Conservation (phyloP, 2,329 filamentous ascomycete species). For the Blumeriella jaapii region DNA sequence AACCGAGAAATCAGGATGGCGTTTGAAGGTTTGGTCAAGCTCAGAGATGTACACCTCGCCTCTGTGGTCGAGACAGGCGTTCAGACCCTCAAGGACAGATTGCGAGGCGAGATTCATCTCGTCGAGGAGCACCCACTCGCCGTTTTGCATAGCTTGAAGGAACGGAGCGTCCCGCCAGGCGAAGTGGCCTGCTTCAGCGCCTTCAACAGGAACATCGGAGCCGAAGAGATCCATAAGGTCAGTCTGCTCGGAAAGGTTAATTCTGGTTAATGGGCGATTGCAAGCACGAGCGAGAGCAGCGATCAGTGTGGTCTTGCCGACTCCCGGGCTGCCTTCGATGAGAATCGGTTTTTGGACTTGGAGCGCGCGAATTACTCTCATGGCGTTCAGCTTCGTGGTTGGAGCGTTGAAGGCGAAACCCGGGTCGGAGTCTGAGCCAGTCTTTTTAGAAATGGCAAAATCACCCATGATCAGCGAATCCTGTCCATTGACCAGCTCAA, state of each 20-base stretch:
- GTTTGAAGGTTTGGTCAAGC: constrained; percentile 83
- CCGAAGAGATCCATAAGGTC: constrained; percentile 97
- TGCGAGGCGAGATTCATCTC: constrained; percentile 99
- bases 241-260: constrained; percentile 96
- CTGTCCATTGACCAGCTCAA: constrained; percentile 44
- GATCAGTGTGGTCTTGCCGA: constrained; percentile 92
- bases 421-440: constrained; percentile 38
- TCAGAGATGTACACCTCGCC: constrained; percentile 94
- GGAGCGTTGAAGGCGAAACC: constrained; percentile 76
- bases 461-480: constrained; percentile 55
- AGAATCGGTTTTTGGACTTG: constrained; percentile 85
- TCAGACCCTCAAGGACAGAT: constrained; percentile 89
- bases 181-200: constrained; percentile 81
- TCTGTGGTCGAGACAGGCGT: constrained; percentile 91
- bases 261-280: constrained; percentile 74
- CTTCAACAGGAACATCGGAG: constrained; percentile 89
- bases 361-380: constrained; percentile 80
- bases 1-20: constrained; percentile 81
- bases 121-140: constrained; percentile 92
- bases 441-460: constrained; percentile 53
- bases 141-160: constrained; percentile 88
- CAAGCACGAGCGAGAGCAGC: constrained; percentile 71
- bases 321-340: constrained; percentile 92
- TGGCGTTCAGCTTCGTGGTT: constrained; percentile 80
- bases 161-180: constrained; percentile 95